Base-by-base conservation (phyloP, 176 grass and related monocot species). In the Metroxylon sagu region DNA sequence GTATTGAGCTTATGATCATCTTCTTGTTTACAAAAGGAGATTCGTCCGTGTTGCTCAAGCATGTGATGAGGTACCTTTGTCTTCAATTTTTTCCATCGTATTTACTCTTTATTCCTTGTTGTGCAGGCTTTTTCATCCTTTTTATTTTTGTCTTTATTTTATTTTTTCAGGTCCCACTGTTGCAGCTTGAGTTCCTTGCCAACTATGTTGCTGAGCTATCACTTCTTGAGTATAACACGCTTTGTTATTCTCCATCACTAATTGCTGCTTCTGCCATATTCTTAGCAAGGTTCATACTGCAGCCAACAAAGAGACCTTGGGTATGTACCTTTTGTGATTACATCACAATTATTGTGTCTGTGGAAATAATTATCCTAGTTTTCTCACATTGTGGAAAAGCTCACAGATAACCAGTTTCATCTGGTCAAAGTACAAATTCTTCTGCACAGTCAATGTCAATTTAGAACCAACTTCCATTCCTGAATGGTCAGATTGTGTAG, bases 121-220 rank as follows among this genome's bases (percentile, higher is more conserved):
- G 35, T 43, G 35, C 8, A 43, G 35, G 35, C 35, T 43, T 43
- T 53, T 23, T 26, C 57, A 35, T 26, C 35, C 16, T 68, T 58
- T 10, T 19, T 76, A 18, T 49, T 39, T 61, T 69, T 17, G 1
- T 53, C n/a, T 30, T 69, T 81, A 26, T 58, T 76, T 62, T 61
- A n/a, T 39, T 61, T 58, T 6, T 70, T 19, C 69, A 98, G 93
- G 81, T 80, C 69, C 79, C 81, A 26, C 64, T 77, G 71, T 75
- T 98, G 84, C 87, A 77, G 19, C 82, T 98, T 3, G 93, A 98
- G 75, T 98, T 92, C 64, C 84, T 98, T 14, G 84, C 84, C 61
- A 89, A 66, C 59, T 98, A 92, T 60, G 67, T 98, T 19, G 79
- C 93, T 49, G 93, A 98, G 60, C 70, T 92, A 65, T 92, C 93